Evolutionary conservation across 371 early-diverging fungal genomes (phyloP).

Genomic region (Apophysomyces ossiformis): DNA sequence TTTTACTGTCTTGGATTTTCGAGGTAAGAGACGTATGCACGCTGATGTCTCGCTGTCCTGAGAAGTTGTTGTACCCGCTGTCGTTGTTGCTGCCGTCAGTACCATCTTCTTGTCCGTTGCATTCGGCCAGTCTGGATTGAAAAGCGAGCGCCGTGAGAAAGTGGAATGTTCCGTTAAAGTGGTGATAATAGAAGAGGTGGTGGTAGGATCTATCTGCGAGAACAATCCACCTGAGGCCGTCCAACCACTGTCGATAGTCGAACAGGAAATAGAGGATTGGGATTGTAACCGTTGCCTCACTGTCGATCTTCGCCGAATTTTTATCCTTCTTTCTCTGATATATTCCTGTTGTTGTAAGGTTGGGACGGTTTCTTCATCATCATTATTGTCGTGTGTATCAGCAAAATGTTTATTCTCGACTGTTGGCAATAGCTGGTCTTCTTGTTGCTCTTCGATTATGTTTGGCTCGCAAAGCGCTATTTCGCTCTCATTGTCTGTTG

Average conservation of each 20-base stretch:
- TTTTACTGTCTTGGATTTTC: background rate
- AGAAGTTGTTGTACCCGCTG: background rate
- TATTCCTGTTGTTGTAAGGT: too few relatives aligned
- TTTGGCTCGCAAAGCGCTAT: background rate
- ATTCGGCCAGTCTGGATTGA: slow-evolving; percentile 8
- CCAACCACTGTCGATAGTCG: slow-evolving; percentile 4
- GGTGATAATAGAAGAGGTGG: slow-evolving; percentile 23
- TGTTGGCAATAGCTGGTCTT: background rate
- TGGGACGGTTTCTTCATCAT: too few relatives aligned
- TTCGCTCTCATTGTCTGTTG: background rate
- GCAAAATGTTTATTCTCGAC: background rate
- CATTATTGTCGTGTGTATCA: too few relatives aligned
- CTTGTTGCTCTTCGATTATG: background rate
- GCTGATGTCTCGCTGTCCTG: background rate
- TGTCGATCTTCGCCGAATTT: background rate
- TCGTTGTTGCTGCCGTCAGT: background rate
- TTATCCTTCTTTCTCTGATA: background rate
- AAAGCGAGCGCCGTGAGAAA: slow-evolving; percentile 14
- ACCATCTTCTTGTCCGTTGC: slow-evolving; percentile 1
- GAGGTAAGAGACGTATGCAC: background rate
- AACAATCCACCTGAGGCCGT: slow-evolving; percentile 26
- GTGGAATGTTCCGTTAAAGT: slow-evolving; percentile 8
- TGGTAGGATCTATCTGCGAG: slow-evolving; percentile 35
- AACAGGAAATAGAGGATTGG: background rate
- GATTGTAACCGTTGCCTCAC: background rate